These are phyloP conservation scores for Xanthoparmelia taractica DNA, from an alignment of 495 filamentous ascomycete species.

Conservation along the genomic window DNA sequence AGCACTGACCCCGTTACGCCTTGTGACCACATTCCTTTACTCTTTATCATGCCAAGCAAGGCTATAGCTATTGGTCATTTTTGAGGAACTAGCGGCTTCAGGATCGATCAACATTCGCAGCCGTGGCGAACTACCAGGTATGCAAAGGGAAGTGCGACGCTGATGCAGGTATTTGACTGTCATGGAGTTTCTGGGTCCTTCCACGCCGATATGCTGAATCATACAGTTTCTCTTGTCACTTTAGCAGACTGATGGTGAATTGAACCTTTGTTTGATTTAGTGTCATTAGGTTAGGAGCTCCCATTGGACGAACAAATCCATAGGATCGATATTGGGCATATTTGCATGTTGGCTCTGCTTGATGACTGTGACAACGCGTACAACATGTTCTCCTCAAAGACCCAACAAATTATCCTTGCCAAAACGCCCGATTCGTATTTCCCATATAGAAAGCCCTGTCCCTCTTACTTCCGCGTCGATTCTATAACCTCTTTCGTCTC, in stretches of 20 bases:
- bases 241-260: background rate
- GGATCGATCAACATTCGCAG: background rate
- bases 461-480: slow-evolving; percentile 5
- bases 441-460: background rate
- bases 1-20: too few species aligned
- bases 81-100: background rate
- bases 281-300: background rate
- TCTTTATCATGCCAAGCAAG: too few species aligned
- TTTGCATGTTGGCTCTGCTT: background rate
- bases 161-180: background rate
- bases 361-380: background rate
- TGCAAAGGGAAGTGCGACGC: background rate
- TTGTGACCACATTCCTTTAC: too few species aligned
- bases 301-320: background rate
- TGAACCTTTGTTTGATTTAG: background rate
- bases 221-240: background rate
- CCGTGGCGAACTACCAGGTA: too few species aligned
- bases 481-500: slow-evolving; percentile 59
- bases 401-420: background rate
- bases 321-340: background rate
- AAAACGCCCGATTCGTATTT: background rate
- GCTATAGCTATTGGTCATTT: too few species aligned
- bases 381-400: background rate
- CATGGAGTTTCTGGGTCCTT: too few species aligned
- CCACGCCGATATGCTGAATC: background rate